Evolutionary conservation across 2,329 filamentous ascomycete genomes (phyloP).

Genomic region (Penicillium sp.): DNA sequence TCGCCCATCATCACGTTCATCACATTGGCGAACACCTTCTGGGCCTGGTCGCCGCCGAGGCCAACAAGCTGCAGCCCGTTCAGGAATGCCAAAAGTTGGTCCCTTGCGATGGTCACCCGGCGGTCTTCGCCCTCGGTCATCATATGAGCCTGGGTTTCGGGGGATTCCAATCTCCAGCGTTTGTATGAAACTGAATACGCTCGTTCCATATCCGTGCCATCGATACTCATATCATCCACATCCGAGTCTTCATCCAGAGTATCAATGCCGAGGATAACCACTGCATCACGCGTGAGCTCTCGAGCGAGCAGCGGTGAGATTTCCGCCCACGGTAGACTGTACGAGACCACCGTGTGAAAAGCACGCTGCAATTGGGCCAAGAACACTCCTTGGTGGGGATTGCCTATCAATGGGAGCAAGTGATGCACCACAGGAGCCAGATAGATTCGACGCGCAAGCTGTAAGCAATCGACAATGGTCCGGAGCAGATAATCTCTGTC

Average conservation of each 20-base stretch:
- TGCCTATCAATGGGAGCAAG: constrained; percentile 30
- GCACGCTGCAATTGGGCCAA: constrained; percentile 41
- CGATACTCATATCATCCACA: constrained; percentile 19
- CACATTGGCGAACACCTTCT: constrained; percentile 56
- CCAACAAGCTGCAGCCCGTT: constrained; percentile 51
- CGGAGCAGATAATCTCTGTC: constrained; percentile 28
- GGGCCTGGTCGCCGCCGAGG: constrained; percentile 52
- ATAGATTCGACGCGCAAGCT: constrained; percentile 38
- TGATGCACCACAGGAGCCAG: constrained; percentile 36
- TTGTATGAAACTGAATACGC: constrained; percentile 37
- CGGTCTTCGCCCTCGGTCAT: constrained; percentile 34
- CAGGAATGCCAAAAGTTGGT: constrained; percentile 41
- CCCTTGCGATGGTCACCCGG: constrained; percentile 31
- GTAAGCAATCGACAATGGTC: constrained; percentile 35
- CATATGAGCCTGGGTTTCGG: constrained; percentile 28
- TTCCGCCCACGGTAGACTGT: constrained; percentile 43
- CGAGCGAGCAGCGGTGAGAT: constrained; percentile 46
- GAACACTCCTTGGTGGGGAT: constrained; percentile 27
- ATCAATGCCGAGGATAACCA: constrained; percentile 43
- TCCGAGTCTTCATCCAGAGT: constrained; percentile 25
- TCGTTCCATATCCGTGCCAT: constrained; percentile 40
- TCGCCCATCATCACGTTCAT: constrained; percentile 56
- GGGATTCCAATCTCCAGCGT: constrained; percentile 35
- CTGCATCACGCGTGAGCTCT: constrained; percentile 45
- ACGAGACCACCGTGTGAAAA: constrained; percentile 48